Conservation (phyloP, 495 filamentous ascomycete genomes). For the Penicillium egyptiacum region DNA sequence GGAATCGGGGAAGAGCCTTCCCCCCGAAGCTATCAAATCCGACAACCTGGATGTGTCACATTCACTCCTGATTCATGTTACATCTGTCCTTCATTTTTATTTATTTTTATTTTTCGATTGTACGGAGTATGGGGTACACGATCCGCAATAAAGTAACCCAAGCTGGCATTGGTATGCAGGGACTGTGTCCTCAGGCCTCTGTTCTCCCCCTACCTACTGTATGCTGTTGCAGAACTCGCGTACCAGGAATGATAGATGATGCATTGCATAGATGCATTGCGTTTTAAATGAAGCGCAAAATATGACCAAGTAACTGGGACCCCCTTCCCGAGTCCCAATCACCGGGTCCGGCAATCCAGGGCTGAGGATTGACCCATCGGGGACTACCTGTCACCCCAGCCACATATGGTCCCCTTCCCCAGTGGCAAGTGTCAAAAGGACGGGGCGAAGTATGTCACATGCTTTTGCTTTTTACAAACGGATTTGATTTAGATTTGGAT, state of each 20-base stretch:
- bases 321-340: not conserved
- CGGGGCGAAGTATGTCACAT: constrained; percentile 7
- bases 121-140: constrained; percentile 2
- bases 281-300: constrained; percentile 10
- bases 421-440: constrained; percentile 12
- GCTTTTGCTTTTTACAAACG: not conserved
- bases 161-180: constrained; percentile 27
- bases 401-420: not conserved
- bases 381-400: constrained; percentile 8
- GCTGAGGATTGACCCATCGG: constrained; percentile 8
- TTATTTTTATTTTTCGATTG: not conserved
- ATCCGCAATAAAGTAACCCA: constrained; percentile 12
- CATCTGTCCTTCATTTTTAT: not conserved
- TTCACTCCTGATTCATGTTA: constrained; percentile 12
- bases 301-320: constrained; percentile 6
- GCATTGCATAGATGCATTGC: constrained; percentile 5
- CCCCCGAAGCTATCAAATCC: constrained; percentile 29
- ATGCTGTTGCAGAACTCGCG: constrained; percentile 5
- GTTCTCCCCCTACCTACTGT: constrained; percentile 9
- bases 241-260: constrained; percentile 10
- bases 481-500: not conserved
- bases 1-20: constrained; percentile 22
- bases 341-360: constrained; percentile 1
- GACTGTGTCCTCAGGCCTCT: constrained; percentile 15
- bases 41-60: constrained; percentile 24